Conservation (phyloP, 2,329 filamentous ascomycete species). For the Fusarium multiceps region DNA sequence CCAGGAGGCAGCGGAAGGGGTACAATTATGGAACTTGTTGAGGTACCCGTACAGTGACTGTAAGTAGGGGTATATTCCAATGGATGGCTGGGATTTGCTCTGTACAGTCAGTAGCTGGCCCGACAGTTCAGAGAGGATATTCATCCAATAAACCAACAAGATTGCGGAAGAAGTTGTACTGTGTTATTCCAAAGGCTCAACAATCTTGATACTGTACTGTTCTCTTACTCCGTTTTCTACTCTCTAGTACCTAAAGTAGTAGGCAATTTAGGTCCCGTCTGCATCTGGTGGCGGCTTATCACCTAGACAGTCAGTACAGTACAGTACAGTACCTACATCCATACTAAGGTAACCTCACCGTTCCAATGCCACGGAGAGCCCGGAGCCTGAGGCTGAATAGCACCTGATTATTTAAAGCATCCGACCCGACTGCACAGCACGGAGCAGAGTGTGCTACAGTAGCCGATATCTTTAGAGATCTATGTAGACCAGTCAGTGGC, state of each 20-base stretch:
- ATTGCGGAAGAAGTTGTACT: background rate
- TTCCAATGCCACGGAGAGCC: slow-evolving; percentile 13
- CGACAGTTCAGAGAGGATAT: background rate
- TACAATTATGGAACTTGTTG: slow-evolving; percentile 10
- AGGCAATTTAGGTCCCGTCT: slow-evolving; percentile 6
- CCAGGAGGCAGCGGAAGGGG: slow-evolving; percentile 27
- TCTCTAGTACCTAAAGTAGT: background rate
- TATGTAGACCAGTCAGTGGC: slow-evolving; percentile 11
- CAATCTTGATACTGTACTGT: background rate
- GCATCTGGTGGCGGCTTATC: slow-evolving; percentile 26
- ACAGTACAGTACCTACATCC: background rate
- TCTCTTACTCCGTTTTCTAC: background rate
- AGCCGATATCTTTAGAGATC: background rate
- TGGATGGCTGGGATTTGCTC: background rate
- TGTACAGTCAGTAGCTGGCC: background rate
- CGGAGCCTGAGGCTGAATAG: slow-evolving; percentile 13
- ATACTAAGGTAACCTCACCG: background rate
- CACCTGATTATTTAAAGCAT: slow-evolving; percentile 1
- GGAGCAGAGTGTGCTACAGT: background rate
- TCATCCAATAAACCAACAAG: background rate
- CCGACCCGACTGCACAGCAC: background rate
- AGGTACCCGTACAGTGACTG: background rate
- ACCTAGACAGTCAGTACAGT: slow-evolving; percentile 10
- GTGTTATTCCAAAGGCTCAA: slow-evolving; percentile 11
- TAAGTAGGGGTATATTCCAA: background rate